Evolutionary conservation across 2,329 filamentous ascomycete species (phyloP), one percentile per base, ranked within the genome.

Genomic region (Aspergillus hiratsukae): DNA sequence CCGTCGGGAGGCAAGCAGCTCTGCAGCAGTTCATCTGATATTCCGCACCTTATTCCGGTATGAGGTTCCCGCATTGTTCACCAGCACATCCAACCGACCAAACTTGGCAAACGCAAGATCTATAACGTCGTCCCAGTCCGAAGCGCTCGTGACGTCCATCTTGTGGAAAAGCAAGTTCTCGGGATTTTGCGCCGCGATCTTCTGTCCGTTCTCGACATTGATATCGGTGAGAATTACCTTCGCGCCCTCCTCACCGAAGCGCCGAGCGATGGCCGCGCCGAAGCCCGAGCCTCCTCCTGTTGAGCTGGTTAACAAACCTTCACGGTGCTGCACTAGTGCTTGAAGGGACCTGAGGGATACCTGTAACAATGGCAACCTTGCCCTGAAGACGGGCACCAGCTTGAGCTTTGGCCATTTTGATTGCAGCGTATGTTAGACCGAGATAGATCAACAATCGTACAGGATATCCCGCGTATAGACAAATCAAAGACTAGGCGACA

Each of bases 11-110:
- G 29, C 17, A 37, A 49, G 21, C 43, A 51, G 49, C 17, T 7
- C 14, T 37, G 21, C 43, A 51, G 49, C 17, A 6, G 31, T 37
- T 37, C 31, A 37, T 37, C 31, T 37, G 31, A 7, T 17, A 37
- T 14, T 17, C 28, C 60, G 10, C 10, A 72, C 73, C 69, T 76
- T 76, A 59, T 76, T 76, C 53, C 65, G 66, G 65, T 73, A 75
- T 17, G 66, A 67, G 17, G 69, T 75, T 11, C 78, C 78, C 7
- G 78, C 77, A 66, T 80, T 80, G 57, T 80, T 80, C 45, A 80
- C 71, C 50, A 80, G 61, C 17, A 77, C 68, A 64, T 80, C 75
- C 52, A 81, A 59, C 23, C 66, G 61, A 1, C 71, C 71, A 31
- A 69, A 67, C 45, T 65, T 66, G 4, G 64, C 51, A 27, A 77